Percentiles rank a stretch among this genome's conserved stretches.
Conservation (phyloP, 2,329 filamentous ascomycete genomes). For the Xylaria hypoxylon region DNA sequence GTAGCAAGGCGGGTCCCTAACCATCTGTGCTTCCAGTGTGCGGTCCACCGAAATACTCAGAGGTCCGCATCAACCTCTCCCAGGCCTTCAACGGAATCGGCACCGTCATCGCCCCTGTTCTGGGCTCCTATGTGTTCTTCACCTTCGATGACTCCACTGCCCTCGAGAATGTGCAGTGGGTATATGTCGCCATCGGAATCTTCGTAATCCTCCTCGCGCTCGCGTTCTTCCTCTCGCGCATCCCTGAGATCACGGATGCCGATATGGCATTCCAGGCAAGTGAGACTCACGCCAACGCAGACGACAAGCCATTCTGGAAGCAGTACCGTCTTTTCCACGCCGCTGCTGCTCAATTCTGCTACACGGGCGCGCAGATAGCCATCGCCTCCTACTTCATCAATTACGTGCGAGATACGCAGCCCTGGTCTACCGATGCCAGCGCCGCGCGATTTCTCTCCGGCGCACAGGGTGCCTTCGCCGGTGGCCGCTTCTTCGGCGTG, state of each 20-base stretch:
- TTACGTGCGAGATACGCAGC: slow-evolving; percentile 72
- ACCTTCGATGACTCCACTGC: slow-evolving; percentile 67
- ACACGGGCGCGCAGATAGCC: slow-evolving; percentile 77
- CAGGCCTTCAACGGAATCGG: slow-evolving; percentile 83
- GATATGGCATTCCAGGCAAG: slow-evolving; percentile 72
- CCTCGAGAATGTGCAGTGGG: slow-evolving; percentile 78
- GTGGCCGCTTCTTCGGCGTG: slow-evolving; percentile 77
- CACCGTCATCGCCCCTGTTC: slow-evolving; percentile 77
- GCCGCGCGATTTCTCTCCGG: slow-evolving; percentile 78
- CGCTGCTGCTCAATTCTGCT: slow-evolving; percentile 81
- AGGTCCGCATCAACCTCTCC: slow-evolving; percentile 78
- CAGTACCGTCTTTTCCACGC: slow-evolving; percentile 83
- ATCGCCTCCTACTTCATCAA: slow-evolving; percentile 79
- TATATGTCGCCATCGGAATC: slow-evolving; percentile 77
- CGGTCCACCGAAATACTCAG: slow-evolving; percentile 76
- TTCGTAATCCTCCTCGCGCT: slow-evolving; percentile 76
- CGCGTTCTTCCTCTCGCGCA: slow-evolving; percentile 74
- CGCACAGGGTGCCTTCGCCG: slow-evolving; percentile 77
- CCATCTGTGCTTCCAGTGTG: slow-evolving; percentile 56
- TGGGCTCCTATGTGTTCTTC: slow-evolving; percentile 81
- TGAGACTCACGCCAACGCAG: slow-evolving; percentile 63
- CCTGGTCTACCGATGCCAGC: slow-evolving; percentile 60
- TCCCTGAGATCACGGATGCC: slow-evolving; percentile 78
- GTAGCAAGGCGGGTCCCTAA: slow-evolving; percentile 19
- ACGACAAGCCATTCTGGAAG: slow-evolving; percentile 73